Evolutionary conservation across 176 grass and related monocot genomes (phyloP).

Genomic region (Panicum miliaceum): DNA sequence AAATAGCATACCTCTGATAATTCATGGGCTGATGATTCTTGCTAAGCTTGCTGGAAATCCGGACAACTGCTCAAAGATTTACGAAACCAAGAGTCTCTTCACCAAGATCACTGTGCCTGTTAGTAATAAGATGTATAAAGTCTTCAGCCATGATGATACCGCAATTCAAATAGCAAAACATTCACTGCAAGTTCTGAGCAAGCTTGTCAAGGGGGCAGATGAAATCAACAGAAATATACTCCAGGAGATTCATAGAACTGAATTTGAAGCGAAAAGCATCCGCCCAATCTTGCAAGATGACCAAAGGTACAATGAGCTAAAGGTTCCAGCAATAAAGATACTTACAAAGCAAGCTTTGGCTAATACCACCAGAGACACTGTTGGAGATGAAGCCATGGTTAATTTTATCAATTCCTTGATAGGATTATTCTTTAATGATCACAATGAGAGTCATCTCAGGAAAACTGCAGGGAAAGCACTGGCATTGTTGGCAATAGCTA

Average conservation of each 20-base stretch:
- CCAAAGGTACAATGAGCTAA: neutral
- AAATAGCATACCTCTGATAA: conserved; percentile 15
- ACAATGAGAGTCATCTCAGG: neutral
- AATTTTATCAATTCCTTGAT: neutral
- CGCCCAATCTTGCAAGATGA: neutral
- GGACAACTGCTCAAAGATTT: conserved; percentile 12
- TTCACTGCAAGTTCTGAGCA: neutral
- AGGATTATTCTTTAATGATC: neutral
- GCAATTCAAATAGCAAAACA: conserved; percentile 15
- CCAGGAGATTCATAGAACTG: neutral
- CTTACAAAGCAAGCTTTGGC: conserved; percentile 12
- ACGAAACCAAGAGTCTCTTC: neutral
- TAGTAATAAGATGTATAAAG: neutral
- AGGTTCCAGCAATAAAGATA: conserved; percentile 26
- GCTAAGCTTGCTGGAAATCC: conserved; percentile 14
- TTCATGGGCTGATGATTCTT: conserved; percentile 18
- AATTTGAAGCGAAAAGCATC: neutral
- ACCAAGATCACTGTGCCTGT: conserved; percentile 7
- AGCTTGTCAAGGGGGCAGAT: conserved; percentile 16
- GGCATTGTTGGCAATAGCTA: neutral
- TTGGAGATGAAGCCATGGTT: neutral
- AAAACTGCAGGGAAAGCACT: conserved; percentile 1
- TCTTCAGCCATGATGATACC: neutral
- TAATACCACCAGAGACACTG: neutral
- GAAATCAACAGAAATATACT: neutral